Base-by-base conservation (phyloP, 2,329 filamentous ascomycete genomes). In the Colletotrichum sp. region DNA sequence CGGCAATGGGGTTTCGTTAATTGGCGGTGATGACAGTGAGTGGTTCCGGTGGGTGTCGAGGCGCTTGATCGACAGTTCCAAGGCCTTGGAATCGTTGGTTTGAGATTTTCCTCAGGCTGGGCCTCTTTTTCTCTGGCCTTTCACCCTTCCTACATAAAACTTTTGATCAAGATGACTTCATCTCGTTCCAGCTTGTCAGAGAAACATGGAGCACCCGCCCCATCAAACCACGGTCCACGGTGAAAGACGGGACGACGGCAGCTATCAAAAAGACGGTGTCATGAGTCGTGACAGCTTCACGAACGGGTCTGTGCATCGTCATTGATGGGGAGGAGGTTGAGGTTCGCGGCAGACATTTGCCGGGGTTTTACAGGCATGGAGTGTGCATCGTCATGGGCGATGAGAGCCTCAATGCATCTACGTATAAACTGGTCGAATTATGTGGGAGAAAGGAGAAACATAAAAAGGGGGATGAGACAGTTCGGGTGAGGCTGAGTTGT, bases 201-300 rank as follows among this genome's bases (percentile, higher is more conserved):
- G n/a, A 48, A 48, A 48, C 43, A 30, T n/a, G 28, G 64, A 55
- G 38, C 16, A 7, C 55, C 16, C 21, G 30, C n/a, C 28, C 32
- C 16, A 28, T 52, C 63, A 36, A 34, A 30, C n/a, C 43, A 48
- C 43, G 43, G 43, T 7, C 43, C 43, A 48, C 43, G 43, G 21
- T 48, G 63, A 12, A 66, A 13, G 63, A 66, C 8, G 6, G 36
- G 71, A 69, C 67, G 60, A 69, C 48, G 72, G 38, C 72, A 67
- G 60, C 28, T 21, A 43, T 26, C 32, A 7, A 63, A 26, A n/a
- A n/a, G 36, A 24, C 28, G 18, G 32, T 32, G 58, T 12, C 65
- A 69, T 61, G 72, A 74, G 48, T 74, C 72, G 72, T 52, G 72
- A 57, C 48, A 43, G 60, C 72, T 58, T 70, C 38, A 60, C 12